Conservation (phyloP, 192 early-diverging fungal genomes). For the Linnemannia zychae region DNA sequence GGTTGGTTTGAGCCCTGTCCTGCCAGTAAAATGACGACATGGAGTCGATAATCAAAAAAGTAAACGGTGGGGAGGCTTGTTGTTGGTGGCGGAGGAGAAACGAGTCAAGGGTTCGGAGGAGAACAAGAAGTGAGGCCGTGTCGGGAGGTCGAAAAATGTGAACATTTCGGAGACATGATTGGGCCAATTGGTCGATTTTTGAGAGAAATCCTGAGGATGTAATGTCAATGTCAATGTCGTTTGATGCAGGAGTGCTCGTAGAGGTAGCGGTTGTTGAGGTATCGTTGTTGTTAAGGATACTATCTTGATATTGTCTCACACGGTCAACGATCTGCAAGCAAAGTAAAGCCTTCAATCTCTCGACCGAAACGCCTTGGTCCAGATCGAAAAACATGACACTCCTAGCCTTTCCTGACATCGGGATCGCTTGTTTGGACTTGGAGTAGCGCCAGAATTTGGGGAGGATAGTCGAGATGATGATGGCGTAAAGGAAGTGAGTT, state of each 20-base stretch:
- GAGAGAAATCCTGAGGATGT: slow-evolving; percentile 7
- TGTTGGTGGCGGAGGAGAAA: slow-evolving; percentile 19
- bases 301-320: neutral
- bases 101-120: slow-evolving; percentile 34
- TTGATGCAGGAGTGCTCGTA: neutral
- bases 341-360: slow-evolving; percentile 16
- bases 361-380: slow-evolving; percentile 30
- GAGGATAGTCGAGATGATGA: slow-evolving; percentile 42
- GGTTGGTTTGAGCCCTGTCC: slow-evolving; percentile 22
- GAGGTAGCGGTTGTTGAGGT: neutral
- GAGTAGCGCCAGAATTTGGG: slow-evolving; percentile 43
- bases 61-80: slow-evolving; percentile 19
- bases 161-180: slow-evolving; percentile 32
- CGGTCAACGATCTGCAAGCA: slow-evolving; percentile 10
- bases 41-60: slow-evolving; percentile 36
- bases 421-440: neutral
- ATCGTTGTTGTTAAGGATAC: neutral
- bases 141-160: slow-evolving; percentile 48
- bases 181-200: slow-evolving; percentile 28
- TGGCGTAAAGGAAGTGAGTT: slow-evolving; percentile 40
- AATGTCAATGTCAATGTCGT: slow-evolving; percentile 12
- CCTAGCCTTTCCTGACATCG: slow-evolving; percentile 15
- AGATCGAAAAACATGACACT: slow-evolving; percentile 40
- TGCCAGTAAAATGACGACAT: slow-evolving; percentile 49
- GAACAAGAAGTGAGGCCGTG: slow-evolving; percentile 26